Evolutionary conservation across 108 stramenopile species (phyloP).

Genomic region (Discostella stelligeroides): DNA sequence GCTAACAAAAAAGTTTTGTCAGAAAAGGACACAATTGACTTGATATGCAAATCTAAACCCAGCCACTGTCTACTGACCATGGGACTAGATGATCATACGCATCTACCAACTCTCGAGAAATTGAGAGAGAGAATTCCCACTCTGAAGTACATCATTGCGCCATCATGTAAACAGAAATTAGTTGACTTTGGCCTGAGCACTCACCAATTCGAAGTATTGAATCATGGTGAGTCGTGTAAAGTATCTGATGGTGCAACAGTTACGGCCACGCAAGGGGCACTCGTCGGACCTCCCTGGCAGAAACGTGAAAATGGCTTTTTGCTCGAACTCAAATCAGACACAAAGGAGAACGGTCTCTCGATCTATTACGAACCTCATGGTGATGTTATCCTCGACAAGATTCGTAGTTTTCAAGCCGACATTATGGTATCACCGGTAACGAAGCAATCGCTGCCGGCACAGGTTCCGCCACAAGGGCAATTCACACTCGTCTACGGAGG

Average conservation of each 20-base stretch:
- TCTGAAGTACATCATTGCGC: constrained; percentile 36
- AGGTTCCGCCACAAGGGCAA: constrained; percentile 20
- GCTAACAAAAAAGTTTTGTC: constrained; percentile 48
- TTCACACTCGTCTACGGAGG: constrained; percentile 53
- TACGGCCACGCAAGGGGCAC: constrained; percentile 49
- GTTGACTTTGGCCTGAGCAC: constrained; percentile 13
- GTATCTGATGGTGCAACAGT: constrained; percentile 19
- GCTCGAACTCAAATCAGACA: constrained; percentile 14
- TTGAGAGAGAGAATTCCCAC: constrained; percentile 22
- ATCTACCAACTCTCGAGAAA: constrained; percentile 43
- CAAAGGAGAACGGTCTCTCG: constrained; percentile 20
- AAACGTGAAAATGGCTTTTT: constrained; percentile 55
- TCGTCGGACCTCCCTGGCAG: constrained; percentile 68
- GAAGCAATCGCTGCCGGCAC: constrained; percentile 43
- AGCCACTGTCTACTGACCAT: constrained; percentile 51
- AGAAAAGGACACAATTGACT: constrained; percentile 24
- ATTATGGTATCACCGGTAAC: constrained; percentile 51
- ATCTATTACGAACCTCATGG: constrained; percentile 62
- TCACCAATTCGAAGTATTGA: constrained; percentile 27
- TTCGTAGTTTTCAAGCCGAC: constrained; percentile 25
- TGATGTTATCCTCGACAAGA: constrained; percentile 33
- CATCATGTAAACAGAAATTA: constrained; percentile 32
- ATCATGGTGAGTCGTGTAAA: constrained; percentile 23
- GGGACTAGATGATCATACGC: constrained; percentile 65
- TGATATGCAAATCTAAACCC: constrained; percentile 34